Percentiles rank a stretch among this genome's conserved stretches.
Evolutionary conservation across 805 yeast species (phyloP).

Genomic region (Sugiyamaella valdiviana): DNA sequence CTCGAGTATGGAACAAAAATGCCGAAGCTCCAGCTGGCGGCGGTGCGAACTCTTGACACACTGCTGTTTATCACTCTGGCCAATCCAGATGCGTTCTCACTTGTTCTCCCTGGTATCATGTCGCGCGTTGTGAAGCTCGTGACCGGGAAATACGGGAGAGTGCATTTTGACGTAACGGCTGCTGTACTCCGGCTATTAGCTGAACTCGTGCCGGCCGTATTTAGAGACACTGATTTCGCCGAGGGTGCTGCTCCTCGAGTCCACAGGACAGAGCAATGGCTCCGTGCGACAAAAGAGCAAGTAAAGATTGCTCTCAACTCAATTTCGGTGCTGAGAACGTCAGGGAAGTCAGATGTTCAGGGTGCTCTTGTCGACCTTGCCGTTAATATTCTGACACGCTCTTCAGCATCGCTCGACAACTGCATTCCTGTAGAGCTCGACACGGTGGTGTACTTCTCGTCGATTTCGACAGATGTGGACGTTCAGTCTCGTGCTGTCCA

Average conservation of each 20-base stretch:
- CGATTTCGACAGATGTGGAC: slow-evolving; percentile 5
- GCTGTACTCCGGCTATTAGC: slow-evolving; percentile 18
- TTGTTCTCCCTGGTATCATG: slow-evolving; percentile 30
- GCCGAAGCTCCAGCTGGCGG: slow-evolving; percentile 19
- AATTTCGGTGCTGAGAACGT: slow-evolving; percentile 27
- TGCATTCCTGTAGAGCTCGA: slow-evolving; percentile 36
- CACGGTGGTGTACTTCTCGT: slow-evolving; percentile 27
- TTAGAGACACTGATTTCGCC: slow-evolving; percentile 17
- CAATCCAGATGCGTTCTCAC: slow-evolving; percentile 23
- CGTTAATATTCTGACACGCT: slow-evolving; percentile 28
- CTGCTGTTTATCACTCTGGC: slow-evolving; percentile 11
- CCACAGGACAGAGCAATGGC: slow-evolving; percentile 46
- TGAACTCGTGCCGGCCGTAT: slow-evolving; percentile 12
- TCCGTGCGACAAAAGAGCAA: slow-evolving; percentile 48
- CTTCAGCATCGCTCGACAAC: slow-evolving; percentile 33
- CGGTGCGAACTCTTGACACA: slow-evolving; percentile 16
- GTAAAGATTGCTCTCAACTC: slow-evolving; percentile 41
- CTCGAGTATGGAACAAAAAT: slow-evolving; percentile 16
- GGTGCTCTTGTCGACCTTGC: slow-evolving; percentile 31
- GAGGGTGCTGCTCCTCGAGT: slow-evolving; percentile 19
- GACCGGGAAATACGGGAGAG: slow-evolving; percentile 20
- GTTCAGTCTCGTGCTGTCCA: neutral
- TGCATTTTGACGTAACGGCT: slow-evolving; percentile 20
- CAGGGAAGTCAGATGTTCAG: slow-evolving; percentile 33
- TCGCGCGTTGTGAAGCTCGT: slow-evolving; percentile 26